These are phyloP conservation scores for Artemisia annua DNA, from an alignment of 129 eudicot species.

Conservation along the genomic window DNA sequence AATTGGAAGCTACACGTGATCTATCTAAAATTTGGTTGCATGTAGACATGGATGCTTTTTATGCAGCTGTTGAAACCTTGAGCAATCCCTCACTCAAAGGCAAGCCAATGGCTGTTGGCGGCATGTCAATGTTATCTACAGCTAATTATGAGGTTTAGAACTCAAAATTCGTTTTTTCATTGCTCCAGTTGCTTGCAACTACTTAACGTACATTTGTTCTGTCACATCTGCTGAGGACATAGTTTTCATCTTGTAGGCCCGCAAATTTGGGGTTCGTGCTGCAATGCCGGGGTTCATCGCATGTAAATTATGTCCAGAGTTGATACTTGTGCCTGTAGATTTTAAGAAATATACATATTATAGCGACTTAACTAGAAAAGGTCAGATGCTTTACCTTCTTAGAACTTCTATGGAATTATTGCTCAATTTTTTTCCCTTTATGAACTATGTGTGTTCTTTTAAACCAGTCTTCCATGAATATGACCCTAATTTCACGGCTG, in stretches of 20 bases:
- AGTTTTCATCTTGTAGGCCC: constrained; percentile 57
- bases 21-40: constrained; percentile 87
- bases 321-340: constrained; percentile 84
- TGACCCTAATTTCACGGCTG: constrained; percentile 82
- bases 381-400: constrained; percentile 34
- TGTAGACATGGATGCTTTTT: constrained; percentile 99
- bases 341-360: constrained; percentile 86
- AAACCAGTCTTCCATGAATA: constrained; percentile 70
- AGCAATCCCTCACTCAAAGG: constrained; percentile 75
- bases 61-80: constrained; percentile 95
- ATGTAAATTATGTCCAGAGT: constrained; percentile 87
- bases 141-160: constrained; percentile 94
- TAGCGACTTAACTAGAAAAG: constrained; percentile 90
- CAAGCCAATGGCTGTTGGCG: constrained; percentile 96
- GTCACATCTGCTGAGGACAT: constrained; percentile 11
- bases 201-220: not conserved
- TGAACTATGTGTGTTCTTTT: constrained; percentile 1
- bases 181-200: not conserved
- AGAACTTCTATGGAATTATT: not conserved
- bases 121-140: constrained; percentile 96
- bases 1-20: constrained; percentile 88
- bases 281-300: constrained; percentile 99
- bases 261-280: constrained; percentile 97
- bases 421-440: not conserved
- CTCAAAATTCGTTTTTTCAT: not conserved